These are phyloP conservation scores for Trypanosomatidae sp. DNA, from an alignment of 208 protist genomes.

Conservation along the genomic window DNA sequence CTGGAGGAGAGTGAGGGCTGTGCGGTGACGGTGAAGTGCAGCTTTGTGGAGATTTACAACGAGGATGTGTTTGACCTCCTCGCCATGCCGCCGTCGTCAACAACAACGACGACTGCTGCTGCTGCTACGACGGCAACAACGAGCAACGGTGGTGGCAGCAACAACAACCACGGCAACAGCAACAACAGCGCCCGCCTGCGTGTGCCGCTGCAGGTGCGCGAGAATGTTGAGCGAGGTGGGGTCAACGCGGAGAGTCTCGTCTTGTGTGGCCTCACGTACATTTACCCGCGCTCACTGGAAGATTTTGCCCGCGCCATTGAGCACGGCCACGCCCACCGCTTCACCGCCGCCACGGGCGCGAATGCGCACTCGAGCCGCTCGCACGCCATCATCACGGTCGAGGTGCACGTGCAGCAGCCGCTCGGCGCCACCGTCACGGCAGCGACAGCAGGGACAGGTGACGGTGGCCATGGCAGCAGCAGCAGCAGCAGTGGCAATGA, in stretches of 20 bases:
- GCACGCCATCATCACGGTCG: conserved; percentile 81
- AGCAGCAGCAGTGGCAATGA: background rate
- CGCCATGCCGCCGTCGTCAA: conserved; percentile 2
- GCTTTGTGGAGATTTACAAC: conserved; percentile 85
- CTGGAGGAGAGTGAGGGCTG: conserved; percentile 42
- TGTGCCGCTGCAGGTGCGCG: conserved; percentile 35
- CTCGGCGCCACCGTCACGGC: background rate
- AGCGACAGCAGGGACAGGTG: background rate
- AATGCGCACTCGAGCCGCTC: conserved; percentile 83
- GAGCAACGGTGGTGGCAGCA: background rate
- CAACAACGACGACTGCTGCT: too few species aligned
- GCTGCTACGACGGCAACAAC: too few species aligned
- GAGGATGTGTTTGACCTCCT: conserved; percentile 80
- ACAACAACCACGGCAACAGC: background rate
- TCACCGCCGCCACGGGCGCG: conserved; percentile 48
- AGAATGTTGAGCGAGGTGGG: conserved; percentile 3
- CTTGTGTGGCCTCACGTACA: conserved; percentile 45
- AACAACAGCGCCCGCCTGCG: background rate
- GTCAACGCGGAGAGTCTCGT: conserved; percentile 9
- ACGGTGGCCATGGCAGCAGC: background rate
- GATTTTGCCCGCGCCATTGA: conserved; percentile 55
- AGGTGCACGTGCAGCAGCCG: conserved; percentile 37
- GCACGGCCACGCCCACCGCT: conserved; percentile 54
- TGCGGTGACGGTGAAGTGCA: conserved; percentile 37
- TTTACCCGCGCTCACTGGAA: conserved; percentile 28